Evolutionary conservation across 2,329 filamentous ascomycete genomes (phyloP).

Genomic region (Cladosporium sp.): DNA sequence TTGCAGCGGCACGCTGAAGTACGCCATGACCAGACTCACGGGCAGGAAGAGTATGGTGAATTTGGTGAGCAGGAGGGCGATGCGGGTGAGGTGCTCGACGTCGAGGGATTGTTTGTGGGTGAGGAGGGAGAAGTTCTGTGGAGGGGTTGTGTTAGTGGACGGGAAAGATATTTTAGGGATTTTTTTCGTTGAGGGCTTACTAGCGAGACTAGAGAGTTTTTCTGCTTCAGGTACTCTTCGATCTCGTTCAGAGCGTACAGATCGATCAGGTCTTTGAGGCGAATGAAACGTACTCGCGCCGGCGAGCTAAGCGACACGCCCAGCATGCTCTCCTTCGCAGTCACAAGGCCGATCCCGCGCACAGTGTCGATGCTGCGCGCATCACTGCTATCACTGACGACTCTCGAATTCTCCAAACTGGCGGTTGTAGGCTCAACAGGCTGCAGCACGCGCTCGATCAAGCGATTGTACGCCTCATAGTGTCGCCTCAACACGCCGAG

Average conservation of each 20-base stretch:
- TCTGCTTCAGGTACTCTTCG: slow-evolving; percentile 65
- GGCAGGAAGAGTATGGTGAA: slow-evolving; percentile 74
- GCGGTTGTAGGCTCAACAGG: slow-evolving; percentile 46
- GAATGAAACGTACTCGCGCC: slow-evolving; percentile 59
- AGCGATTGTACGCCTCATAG: slow-evolving; percentile 60
- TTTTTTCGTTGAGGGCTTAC: slow-evolving; percentile 43
- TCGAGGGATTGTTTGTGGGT: slow-evolving; percentile 72
- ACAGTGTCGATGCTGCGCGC: slow-evolving; percentile 28
- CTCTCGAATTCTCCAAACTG: slow-evolving; percentile 46
- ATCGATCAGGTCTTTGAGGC: slow-evolving; percentile 59
- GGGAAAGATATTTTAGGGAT: too few species aligned
- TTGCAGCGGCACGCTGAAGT: slow-evolving; percentile 68
- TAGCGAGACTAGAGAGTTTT: slow-evolving; percentile 67
- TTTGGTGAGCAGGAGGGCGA: slow-evolving; percentile 72
- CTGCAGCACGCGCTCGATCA: slow-evolving; percentile 60
- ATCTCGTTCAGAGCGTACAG: slow-evolving; percentile 64
- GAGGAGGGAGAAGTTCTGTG: slow-evolving; percentile 74
- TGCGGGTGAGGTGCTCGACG: slow-evolving; percentile 69
- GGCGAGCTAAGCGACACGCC: slow-evolving; percentile 49
- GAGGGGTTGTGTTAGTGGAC: not conserved
- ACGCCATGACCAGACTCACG: slow-evolving; percentile 71
- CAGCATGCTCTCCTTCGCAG: slow-evolving; percentile 39
- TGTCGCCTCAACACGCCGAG: slow-evolving; percentile 61
- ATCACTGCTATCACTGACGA: slow-evolving; percentile 31
- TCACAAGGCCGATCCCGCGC: slow-evolving; percentile 24